These are phyloP conservation scores for Fusarium zealandicum DNA, from an alignment of 2,329 filamentous ascomycete species.

Conservation along the genomic window DNA sequence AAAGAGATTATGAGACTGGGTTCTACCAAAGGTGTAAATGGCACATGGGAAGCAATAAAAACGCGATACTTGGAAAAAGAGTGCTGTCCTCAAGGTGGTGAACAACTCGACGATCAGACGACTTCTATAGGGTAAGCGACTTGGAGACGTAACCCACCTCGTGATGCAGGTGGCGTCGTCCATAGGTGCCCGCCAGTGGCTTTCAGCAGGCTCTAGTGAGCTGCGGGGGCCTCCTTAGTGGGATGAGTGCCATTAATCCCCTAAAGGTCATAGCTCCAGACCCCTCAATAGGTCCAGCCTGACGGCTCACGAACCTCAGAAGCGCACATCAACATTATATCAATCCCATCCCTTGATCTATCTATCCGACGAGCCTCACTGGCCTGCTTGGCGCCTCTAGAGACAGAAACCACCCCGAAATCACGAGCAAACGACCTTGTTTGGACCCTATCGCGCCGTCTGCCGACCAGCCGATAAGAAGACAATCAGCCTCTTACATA, in stretches of 20 bases:
- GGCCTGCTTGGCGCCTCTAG: neutral
- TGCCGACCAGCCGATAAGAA: conserved; percentile 4
- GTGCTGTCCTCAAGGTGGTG: no score
- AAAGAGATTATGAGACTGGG: no score
- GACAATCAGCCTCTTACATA: conserved; percentile 4
- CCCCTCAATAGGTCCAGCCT: conserved; percentile 1
- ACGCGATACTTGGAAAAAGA: no score
- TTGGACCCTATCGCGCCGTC: neutral
- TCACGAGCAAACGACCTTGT: neutral
- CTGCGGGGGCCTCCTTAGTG: conserved; percentile 4
- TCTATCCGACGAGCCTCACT: conserved; percentile 1
- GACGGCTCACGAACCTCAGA: neutral
- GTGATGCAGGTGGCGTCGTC: conserved; percentile 2
- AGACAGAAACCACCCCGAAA: neutral
- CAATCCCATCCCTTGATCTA: neutral
- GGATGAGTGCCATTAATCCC: conserved; percentile 12
- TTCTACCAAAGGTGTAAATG: no score
- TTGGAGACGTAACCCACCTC: neutral
- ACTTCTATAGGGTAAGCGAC: no score
- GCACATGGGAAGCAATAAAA: no score
- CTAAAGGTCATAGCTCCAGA: conserved; percentile 16
- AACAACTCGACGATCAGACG: no score
- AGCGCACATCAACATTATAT: neutral
- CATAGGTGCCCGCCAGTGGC: neutral
- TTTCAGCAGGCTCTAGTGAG: conserved; percentile 12